phyloP scores from a whole-genome alignment of 805 yeast genomes.

The Saccharomycopsis fodiens region DNA sequence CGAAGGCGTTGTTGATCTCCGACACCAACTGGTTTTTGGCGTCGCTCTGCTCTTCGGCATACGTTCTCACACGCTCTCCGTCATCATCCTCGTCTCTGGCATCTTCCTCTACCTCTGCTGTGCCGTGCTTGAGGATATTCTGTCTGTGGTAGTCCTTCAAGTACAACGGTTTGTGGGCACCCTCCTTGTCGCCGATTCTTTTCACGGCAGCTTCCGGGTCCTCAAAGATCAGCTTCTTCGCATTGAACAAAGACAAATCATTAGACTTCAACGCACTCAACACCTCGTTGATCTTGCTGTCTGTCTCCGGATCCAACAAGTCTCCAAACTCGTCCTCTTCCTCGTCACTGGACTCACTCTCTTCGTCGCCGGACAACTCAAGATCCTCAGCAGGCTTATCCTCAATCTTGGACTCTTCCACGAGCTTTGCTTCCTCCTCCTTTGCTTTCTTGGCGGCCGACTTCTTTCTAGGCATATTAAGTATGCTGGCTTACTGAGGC shows the following conservation, averaged over 20 bases:
- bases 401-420: not conserved
- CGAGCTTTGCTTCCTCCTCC: conserved; percentile 31
- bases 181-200: conserved; percentile 21
- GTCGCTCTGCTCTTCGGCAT: conserved; percentile 64
- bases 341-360: conserved; percentile 36
- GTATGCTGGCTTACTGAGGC: too few species aligned
- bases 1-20: conserved; percentile 69
- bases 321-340: conserved; percentile 93
- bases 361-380: conserved; percentile 13
- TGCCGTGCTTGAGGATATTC: conserved; percentile 64
- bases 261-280: conserved; percentile 60
- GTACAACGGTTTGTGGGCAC: conserved; percentile 63
- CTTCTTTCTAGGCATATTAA: conserved; percentile 81
- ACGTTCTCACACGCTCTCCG: conserved; percentile 45
- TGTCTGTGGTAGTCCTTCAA: conserved; percentile 89
- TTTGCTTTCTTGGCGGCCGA: conserved; percentile 70
- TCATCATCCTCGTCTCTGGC: conserved; percentile 32
- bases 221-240: conserved; percentile 65
- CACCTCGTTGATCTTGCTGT: conserved; percentile 67
- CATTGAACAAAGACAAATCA: conserved; percentile 59
- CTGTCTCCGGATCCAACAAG: conserved; percentile 77
- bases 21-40: conserved; percentile 65
- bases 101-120: conserved; percentile 47
- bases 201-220: conserved; percentile 41
- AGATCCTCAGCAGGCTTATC: conserved; percentile 31